A percentile compares a stretch with the other conserved stretches of the same genome.
Evolutionary conservation across 305 asterid species (phyloP).

Genomic region (Solanum hybrid): DNA sequence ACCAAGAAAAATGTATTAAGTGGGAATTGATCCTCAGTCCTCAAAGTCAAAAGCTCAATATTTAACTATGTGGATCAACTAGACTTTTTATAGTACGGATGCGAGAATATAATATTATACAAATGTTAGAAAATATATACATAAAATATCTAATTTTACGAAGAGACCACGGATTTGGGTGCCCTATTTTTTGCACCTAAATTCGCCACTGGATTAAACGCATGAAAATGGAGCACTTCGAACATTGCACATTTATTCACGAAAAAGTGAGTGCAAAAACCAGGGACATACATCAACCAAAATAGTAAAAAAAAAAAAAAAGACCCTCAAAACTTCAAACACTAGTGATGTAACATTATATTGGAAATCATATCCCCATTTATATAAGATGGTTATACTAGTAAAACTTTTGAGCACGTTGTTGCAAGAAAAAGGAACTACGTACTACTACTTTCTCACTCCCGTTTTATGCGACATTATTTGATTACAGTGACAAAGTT

Average conservation of each 20-base stretch:
- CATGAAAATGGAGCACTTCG: background rate
- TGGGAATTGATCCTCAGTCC: too few species aligned
- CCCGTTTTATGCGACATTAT: background rate
- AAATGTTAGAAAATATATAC: too few species aligned
- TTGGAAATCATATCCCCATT: background rate
- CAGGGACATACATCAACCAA: background rate
- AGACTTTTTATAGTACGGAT: too few species aligned
- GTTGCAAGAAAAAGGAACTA: background rate
- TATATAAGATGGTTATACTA: background rate
- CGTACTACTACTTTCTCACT: background rate
- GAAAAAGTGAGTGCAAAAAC: background rate
- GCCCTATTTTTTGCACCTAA: too few species aligned
- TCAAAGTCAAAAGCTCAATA: too few species aligned
- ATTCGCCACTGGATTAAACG: background rate
- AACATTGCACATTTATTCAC: background rate
- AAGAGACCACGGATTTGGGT: too few species aligned
- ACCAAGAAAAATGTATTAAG: too few species aligned
- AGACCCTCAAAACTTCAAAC: background rate
- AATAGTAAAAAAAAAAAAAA: background rate
- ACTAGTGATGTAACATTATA: background rate
- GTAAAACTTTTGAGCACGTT: background rate
- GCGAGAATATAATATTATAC: too few species aligned
- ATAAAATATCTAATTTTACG: too few species aligned
- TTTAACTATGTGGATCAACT: too few species aligned
- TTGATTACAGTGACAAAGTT: too few species aligned